phyloP scores from a whole-genome alignment of 192 early-diverging fungal genomes.

The Backusella tarrabulga region DNA sequence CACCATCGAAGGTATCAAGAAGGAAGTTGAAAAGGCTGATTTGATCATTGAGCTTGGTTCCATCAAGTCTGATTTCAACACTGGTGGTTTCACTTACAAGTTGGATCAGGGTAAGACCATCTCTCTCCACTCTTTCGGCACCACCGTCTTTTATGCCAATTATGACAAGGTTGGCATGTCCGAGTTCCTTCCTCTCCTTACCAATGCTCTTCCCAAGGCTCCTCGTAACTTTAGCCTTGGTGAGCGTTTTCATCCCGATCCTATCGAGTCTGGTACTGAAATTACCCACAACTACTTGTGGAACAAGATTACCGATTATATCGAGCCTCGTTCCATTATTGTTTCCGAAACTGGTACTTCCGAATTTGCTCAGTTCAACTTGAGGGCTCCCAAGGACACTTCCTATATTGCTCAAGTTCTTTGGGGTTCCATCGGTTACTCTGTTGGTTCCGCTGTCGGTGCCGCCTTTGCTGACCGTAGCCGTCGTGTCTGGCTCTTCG shows the following conservation, averaged over 20 bases:
- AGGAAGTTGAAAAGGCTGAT: constrained; percentile 39
- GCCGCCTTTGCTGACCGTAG: constrained; percentile 40
- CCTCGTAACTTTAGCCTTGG: neutral
- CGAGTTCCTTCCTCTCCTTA: constrained; percentile 30
- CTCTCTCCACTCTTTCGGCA: constrained; percentile 39
- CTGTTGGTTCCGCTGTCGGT: constrained; percentile 44
- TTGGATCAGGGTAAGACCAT: constrained; percentile 35
- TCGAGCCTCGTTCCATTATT: constrained; percentile 32
- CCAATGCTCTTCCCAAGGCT: neutral
- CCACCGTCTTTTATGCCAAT: constrained; percentile 34
- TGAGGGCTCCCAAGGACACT: constrained; percentile 33
- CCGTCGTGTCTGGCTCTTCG: constrained; percentile 43
- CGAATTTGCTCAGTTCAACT: constrained; percentile 39
- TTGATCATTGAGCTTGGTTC: constrained; percentile 43
- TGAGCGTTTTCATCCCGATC: neutral
- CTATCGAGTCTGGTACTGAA: constrained; percentile 10
- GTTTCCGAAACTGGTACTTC: constrained; percentile 49
- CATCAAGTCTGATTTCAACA: constrained; percentile 50
- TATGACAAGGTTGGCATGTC: constrained; percentile 44
- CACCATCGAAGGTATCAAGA: constrained; percentile 28
- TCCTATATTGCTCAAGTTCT: constrained; percentile 42
- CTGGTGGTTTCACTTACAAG: constrained; percentile 49
- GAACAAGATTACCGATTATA: constrained; percentile 34
- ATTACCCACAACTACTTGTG: constrained; percentile 46
- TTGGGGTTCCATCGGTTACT: constrained; percentile 33